Evolutionary conservation across 164 flowering plant genomes (phyloP).

Genomic region (Magnolia changhungtana): DNA sequence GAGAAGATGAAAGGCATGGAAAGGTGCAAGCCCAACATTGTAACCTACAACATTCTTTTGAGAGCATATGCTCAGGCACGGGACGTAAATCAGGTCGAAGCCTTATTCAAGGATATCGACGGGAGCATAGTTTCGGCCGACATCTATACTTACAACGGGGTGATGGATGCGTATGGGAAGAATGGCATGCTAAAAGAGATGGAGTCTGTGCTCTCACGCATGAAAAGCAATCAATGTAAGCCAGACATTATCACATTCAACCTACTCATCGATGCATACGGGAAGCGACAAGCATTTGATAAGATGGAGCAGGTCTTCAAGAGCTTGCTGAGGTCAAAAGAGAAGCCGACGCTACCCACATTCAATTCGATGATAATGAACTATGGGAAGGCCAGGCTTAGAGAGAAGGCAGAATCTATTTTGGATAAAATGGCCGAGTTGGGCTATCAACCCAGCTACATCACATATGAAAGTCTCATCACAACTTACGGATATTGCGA

Average conservation of each 20-base stretch:
- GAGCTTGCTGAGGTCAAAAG: constrained; percentile 76
- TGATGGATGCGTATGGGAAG: constrained; percentile 97
- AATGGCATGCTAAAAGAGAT: constrained; percentile 88
- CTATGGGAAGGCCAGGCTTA: constrained; percentile 88
- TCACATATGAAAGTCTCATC: constrained; percentile 79
- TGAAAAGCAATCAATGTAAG: constrained; percentile 70
- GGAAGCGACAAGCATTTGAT: constrained; percentile 78
- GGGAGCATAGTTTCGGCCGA: constrained; percentile 68
- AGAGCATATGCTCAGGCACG: constrained; percentile 84
- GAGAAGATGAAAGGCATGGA: constrained; percentile 90
- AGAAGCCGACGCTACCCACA: constrained; percentile 81
- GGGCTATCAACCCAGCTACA: constrained; percentile 65
- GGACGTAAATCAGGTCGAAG: constrained; percentile 60
- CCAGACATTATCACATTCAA: constrained; percentile 86
- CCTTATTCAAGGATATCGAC: constrained; percentile 73
- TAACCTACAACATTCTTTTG: constrained; percentile 89
- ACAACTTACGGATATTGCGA: constrained; percentile 82
- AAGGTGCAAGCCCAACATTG: constrained; percentile 77
- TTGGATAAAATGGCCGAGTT: constrained; percentile 54
- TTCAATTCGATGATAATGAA: constrained; percentile 89
- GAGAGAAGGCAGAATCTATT: constrained; percentile 67
- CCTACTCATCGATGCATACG: constrained; percentile 87
- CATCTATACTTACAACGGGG: constrained; percentile 83
- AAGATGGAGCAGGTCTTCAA: constrained; percentile 94
- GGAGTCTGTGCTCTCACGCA: constrained; percentile 71